A percentile compares a stretch with the other conserved stretches of the same genome.
Evolutionary conservation across 805 yeast genomes (phyloP).

Genomic region (Komagataella phaffii): DNA sequence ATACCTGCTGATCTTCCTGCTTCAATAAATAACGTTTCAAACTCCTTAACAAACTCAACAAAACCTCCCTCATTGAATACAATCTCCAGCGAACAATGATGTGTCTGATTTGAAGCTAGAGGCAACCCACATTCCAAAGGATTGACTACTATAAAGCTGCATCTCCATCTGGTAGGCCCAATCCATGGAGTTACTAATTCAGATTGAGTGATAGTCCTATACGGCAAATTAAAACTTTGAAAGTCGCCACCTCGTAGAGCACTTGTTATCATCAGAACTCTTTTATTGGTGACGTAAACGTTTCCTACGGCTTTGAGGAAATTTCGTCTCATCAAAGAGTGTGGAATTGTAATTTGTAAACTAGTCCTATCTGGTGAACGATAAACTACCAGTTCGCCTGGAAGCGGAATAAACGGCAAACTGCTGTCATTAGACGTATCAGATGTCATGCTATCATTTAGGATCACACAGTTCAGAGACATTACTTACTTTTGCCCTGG

Average conservation of each 20-base stretch:
- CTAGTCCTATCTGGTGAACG: constrained; percentile 6
- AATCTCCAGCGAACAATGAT: constrained; percentile 17
- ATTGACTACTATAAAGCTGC: constrained; percentile 22
- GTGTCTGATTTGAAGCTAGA: not conserved
- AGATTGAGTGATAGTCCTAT: constrained; percentile 13
- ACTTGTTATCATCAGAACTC: not conserved
- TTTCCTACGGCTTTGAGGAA: constrained; percentile 17
- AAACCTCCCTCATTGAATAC: constrained; percentile 36
- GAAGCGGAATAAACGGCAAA: constrained; percentile 13
- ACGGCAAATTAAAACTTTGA: constrained; percentile 17
- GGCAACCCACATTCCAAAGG: constrained; percentile 16
- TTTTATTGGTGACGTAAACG: constrained; percentile 24
- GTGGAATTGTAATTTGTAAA: constrained; percentile 3
- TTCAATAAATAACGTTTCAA: constrained; percentile 21
- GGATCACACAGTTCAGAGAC: constrained; percentile 18
- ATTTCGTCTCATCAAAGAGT: constrained; percentile 8
- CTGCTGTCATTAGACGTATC: not conserved
- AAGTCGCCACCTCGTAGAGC: not conserved
- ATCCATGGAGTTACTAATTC: constrained; percentile 34
- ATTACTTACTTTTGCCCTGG: constrained; percentile 8
- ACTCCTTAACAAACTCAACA: constrained; percentile 22
- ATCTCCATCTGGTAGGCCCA: constrained; percentile 36
- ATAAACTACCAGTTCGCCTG: constrained; percentile 9
- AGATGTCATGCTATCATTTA: constrained; percentile 4
- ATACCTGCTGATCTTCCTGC: constrained; percentile 13